Percentiles rank a stretch among this genome's conserved stretches.
These are phyloP conservation scores for Discostella stelligeroides DNA, from an alignment of 108 stramenopile species.

Conservation along the genomic window DNA sequence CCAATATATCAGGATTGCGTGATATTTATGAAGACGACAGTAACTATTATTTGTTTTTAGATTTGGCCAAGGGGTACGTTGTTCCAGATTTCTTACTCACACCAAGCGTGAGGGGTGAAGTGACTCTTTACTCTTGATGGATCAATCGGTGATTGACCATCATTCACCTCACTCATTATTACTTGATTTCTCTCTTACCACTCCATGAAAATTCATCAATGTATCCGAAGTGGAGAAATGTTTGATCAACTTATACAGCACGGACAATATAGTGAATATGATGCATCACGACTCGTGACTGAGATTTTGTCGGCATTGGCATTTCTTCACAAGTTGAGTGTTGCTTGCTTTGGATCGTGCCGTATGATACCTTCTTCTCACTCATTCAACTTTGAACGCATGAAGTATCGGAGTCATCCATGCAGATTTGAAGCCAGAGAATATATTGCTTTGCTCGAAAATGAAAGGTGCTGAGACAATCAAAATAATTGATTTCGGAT, in stretches of 20 bases:
- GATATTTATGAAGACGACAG: slow-evolving; percentile 63
- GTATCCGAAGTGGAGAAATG: slow-evolving; percentile 78
- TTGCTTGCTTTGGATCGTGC: too few species aligned
- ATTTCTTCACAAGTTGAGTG: slow-evolving; percentile 63
- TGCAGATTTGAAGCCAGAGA: slow-evolving; percentile 87
- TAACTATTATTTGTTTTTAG: slow-evolving; percentile 76
- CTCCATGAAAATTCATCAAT: background rate
- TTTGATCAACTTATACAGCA: slow-evolving; percentile 76
- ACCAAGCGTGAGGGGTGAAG: too few species aligned
- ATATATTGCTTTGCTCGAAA: slow-evolving; percentile 67
- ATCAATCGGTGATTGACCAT: too few species aligned
- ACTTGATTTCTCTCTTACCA: too few species aligned
- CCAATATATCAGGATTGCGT: slow-evolving; percentile 66
- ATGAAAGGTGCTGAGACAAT: slow-evolving; percentile 46
- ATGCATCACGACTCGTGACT: slow-evolving; percentile 66
- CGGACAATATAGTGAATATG: slow-evolving; percentile 78
- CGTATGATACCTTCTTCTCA: too few species aligned
- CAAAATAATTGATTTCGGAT: slow-evolving; percentile 65
- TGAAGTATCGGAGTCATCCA: slow-evolving; percentile 59
- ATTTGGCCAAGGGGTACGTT: slow-evolving; percentile 22
- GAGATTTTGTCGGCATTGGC: slow-evolving; percentile 76
- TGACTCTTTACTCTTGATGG: too few species aligned
- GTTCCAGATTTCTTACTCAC: too few species aligned
- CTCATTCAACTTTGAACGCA: too few species aligned
- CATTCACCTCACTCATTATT: slow-evolving; percentile 13